These are phyloP conservation scores for Sporothrix brunneoviolacea DNA, from an alignment of 2,329 filamentous ascomycete genomes.

Conservation along the genomic window DNA sequence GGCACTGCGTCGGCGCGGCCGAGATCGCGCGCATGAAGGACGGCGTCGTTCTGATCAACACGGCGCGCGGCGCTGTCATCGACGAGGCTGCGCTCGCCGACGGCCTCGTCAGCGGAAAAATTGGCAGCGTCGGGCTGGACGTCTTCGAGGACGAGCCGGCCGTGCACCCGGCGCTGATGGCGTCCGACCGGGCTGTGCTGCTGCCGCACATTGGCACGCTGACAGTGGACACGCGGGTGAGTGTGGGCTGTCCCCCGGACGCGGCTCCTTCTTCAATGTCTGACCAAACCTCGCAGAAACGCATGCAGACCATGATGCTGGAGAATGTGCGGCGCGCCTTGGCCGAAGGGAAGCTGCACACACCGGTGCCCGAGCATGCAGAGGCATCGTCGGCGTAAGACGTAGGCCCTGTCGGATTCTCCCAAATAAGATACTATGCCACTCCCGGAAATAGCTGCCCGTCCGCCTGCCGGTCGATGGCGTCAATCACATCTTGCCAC, in stretches of 20 bases:
- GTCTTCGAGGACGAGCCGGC: constrained; percentile 48
- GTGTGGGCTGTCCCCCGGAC: too few relatives aligned
- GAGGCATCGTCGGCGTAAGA: too few relatives aligned
- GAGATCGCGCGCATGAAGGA: constrained; percentile 41
- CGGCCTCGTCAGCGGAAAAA: constrained; percentile 37
- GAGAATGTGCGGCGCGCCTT: constrained; percentile 21
- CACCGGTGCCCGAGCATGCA: constrained; percentile 9
- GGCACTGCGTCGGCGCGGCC: constrained; percentile 34
- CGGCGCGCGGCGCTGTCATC: constrained; percentile 44
- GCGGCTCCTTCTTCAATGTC: too few relatives aligned
- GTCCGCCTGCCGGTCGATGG: constrained; percentile 5
- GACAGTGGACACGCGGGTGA: constrained; percentile 53
- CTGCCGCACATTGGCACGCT: constrained; percentile 83
- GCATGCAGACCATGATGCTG: constrained; percentile 8
- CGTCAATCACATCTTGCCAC: constrained; percentile 10
- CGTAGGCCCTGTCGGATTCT: too few relatives aligned
- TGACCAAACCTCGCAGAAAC: too few relatives aligned
- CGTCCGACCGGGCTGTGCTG: constrained; percentile 64
- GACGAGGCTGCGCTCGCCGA: constrained; percentile 43
- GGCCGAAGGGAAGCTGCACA: background rate
- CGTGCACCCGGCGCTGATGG: constrained; percentile 64
- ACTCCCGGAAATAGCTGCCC: too few relatives aligned
- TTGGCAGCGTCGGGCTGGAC: constrained; percentile 42
- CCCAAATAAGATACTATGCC: too few relatives aligned
- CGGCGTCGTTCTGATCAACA: constrained; percentile 46